Percentiles rank a stretch among this genome's conserved stretches.
These are phyloP conservation scores for Tolypocladium capitatum DNA, from an alignment of 2,329 filamentous ascomycete species.

Conservation along the genomic window DNA sequence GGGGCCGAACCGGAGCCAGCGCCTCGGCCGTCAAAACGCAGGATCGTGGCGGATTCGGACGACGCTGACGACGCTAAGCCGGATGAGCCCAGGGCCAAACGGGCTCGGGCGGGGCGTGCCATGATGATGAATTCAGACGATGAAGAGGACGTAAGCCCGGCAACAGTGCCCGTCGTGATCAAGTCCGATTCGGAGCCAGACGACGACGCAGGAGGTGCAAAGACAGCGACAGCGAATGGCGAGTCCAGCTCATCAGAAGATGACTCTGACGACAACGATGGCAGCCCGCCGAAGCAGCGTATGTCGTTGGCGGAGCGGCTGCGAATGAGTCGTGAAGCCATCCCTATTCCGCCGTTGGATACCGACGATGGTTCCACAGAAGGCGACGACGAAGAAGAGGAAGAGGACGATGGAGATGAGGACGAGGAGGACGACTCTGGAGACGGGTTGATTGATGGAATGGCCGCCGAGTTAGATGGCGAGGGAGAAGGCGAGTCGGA, in stretches of 20 bases:
- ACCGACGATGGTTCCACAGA: constrained; percentile 6
- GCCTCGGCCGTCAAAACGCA: constrained; percentile 13
- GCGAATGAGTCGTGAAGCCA: constrained; percentile 7
- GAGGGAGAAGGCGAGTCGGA: constrained; percentile 8
- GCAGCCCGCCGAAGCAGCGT: constrained; percentile 2
- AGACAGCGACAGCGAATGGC: not conserved
- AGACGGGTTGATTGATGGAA: constrained; percentile 15
- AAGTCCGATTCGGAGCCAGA: constrained; percentile 5
- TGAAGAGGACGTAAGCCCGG: constrained; percentile 2
- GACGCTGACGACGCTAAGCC: constrained; percentile 11
- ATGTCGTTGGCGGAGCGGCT: constrained; percentile 13
- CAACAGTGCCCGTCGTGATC: not conserved
- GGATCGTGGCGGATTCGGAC: constrained; percentile 17
- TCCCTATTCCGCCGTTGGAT: constrained; percentile 6
- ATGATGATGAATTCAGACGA: constrained; percentile 9
- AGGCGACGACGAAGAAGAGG: constrained; percentile 7
- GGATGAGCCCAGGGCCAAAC: constrained; percentile 10
- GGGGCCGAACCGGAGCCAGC: constrained; percentile 1
- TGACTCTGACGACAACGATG: constrained; percentile 5
- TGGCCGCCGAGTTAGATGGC: constrained; percentile 21
- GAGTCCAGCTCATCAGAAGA: constrained; percentile 4
- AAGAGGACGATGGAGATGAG: constrained; percentile 3
- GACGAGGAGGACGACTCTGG: constrained; percentile 10
- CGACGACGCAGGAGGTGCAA: constrained; percentile 2
- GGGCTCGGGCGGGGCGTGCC: constrained; percentile 8